Evolutionary conservation across 306 rosid species (phyloP).

Genomic region (Datisca glomerata): DNA sequence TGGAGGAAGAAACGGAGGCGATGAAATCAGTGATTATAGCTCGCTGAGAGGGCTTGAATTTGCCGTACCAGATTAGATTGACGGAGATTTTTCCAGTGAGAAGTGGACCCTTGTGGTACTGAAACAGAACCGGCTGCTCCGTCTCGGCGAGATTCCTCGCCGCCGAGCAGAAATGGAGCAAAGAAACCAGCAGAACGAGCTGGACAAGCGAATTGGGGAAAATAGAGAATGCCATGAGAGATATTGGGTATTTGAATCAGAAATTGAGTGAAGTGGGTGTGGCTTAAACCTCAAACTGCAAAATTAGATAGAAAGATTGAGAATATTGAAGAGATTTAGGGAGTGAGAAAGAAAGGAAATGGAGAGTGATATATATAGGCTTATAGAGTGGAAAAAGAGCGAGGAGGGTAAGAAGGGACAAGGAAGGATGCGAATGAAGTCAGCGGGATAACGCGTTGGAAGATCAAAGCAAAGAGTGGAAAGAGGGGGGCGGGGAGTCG

Average conservation of each 20-base stretch:
- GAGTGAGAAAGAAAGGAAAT: not conserved
- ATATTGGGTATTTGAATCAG: not conserved
- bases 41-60: constrained; percentile 38
- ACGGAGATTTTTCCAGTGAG: constrained; percentile 34
- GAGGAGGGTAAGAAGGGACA: not conserved
- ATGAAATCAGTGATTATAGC: constrained; percentile 44
- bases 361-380: not conserved
- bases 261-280: not conserved
- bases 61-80: constrained; percentile 53
- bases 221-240: constrained; percentile 23
- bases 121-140: constrained; percentile 28
- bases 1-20: constrained; percentile 38
- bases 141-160: constrained; percentile 25
- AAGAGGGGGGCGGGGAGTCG: too few species aligned
- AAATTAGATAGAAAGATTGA: too few species aligned
- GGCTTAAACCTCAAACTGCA: not conserved
- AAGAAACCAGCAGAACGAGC: constrained; percentile 13
- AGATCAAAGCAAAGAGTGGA: too few species aligned
- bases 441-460: too few species aligned
- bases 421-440: too few species aligned
- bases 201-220: constrained; percentile 8
- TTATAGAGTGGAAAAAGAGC: not conserved
- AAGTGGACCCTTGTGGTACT: constrained; percentile 74
- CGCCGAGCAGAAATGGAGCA: constrained; percentile 26
- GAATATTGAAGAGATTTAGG: too few species aligned